Conservation (phyloP, 2,329 filamentous ascomycete genomes). For the Penicillium digitatum region DNA sequence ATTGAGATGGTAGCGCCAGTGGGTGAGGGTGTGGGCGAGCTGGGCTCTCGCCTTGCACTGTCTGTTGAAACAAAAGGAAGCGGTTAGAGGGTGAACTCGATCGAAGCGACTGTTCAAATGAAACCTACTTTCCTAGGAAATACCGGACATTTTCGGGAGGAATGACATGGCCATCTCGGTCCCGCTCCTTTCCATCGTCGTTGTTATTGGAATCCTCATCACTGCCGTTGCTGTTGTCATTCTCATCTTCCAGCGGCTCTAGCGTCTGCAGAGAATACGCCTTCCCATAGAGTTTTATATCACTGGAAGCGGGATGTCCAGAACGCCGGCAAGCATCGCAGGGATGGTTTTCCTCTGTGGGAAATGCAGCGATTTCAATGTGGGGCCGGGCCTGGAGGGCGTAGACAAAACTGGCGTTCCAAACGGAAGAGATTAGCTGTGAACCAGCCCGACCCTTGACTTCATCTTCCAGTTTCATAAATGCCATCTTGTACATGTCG, state of each 20-base stretch:
- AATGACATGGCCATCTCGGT: constrained; percentile 46
- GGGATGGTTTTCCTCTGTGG: constrained; percentile 44
- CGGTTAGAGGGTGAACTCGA: background rate
- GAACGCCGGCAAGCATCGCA: constrained; percentile 70
- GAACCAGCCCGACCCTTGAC: constrained; percentile 64
- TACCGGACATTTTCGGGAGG: constrained; percentile 47
- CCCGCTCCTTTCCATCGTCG: constrained; percentile 32
- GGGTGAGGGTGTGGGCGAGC: constrained; percentile 66
- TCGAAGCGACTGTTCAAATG: too few relatives aligned
- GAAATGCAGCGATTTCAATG: constrained; percentile 50
- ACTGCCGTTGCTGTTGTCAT: constrained; percentile 40
- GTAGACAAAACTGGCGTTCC: constrained; percentile 63
- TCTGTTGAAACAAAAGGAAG: constrained; percentile 18
- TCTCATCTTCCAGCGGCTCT: constrained; percentile 55
- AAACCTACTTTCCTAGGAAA: constrained; percentile 50
- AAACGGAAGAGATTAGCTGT: constrained; percentile 67
- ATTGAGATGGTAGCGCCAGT: constrained; percentile 74
- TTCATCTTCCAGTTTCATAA: constrained; percentile 68
- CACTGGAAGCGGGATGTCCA: constrained; percentile 63
- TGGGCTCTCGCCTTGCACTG: constrained; percentile 62
- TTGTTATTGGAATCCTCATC: constrained; percentile 33
- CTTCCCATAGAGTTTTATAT: constrained; percentile 60
- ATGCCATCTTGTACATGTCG: constrained; percentile 63
- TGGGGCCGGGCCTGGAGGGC: constrained; percentile 64
- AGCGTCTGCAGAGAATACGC: constrained; percentile 65